Conservation (phyloP, 1,284 basidiomycete species). For the Taiwanofungus camphoratus region DNA sequence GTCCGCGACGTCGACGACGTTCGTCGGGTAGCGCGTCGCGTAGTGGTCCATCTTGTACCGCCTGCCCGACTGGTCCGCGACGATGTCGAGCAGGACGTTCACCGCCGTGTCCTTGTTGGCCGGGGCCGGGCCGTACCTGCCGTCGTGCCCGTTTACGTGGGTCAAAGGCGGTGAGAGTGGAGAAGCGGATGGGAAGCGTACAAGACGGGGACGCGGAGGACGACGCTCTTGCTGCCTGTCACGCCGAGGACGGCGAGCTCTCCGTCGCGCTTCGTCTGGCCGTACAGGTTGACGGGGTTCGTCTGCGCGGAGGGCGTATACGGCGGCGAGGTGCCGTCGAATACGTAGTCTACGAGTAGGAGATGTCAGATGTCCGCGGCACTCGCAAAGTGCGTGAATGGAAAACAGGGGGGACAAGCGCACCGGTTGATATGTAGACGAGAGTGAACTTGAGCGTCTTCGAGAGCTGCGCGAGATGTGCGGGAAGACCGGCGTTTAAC, state of each 20-base stretch:
- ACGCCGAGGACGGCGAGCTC: constrained; percentile 60
- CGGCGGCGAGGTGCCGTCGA: constrained; percentile 77
- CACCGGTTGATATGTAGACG: constrained; percentile 76
- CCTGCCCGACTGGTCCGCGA: constrained; percentile 73
- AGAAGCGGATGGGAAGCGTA: constrained; percentile 36
- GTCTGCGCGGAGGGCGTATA: constrained; percentile 63
- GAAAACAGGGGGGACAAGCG: constrained; percentile 6
- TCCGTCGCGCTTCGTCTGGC: constrained; percentile 70
- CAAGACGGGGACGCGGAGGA: constrained; percentile 80
- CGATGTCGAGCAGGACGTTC: constrained; percentile 74
- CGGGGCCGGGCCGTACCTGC: constrained; percentile 73
- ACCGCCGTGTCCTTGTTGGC: constrained; percentile 75
- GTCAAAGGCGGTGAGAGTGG: too few species aligned
- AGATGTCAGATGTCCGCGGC: neutral
- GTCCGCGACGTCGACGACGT: constrained; percentile 68
- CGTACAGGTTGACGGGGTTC: constrained; percentile 77
- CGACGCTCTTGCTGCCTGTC: constrained; percentile 47
- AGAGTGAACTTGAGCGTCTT: constrained; percentile 52
- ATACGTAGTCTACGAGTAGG: constrained; percentile 66
- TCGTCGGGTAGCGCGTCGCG: constrained; percentile 78
- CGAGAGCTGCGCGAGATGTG: constrained; percentile 54
- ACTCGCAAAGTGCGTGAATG: neutral
- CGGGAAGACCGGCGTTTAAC: constrained; percentile 68
- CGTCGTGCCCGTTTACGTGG: too few species aligned
- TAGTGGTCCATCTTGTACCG: constrained; percentile 85